Conservation (phyloP, 2,329 filamentous ascomycete genomes). For the Xylogone sp. region DNA sequence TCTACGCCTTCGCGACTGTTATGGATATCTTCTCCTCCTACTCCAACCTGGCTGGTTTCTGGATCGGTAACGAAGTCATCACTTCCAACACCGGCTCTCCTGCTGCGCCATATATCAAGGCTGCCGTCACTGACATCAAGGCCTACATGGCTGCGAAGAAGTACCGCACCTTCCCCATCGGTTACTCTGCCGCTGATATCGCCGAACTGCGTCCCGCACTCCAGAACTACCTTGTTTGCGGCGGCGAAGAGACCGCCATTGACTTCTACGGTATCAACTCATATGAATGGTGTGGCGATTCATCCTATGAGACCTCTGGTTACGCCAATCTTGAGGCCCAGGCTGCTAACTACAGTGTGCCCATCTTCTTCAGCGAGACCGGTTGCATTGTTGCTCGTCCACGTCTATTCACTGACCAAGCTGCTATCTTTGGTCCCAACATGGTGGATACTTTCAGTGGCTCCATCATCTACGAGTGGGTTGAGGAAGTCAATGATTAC, state of each 20-base stretch:
- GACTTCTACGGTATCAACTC: constrained; percentile 67
- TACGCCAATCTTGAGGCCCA: constrained; percentile 65
- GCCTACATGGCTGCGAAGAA: constrained; percentile 44
- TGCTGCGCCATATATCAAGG: constrained; percentile 53
- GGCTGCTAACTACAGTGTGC: constrained; percentile 62
- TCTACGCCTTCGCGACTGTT: constrained; percentile 58
- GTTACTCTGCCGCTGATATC: constrained; percentile 63
- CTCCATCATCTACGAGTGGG: constrained; percentile 86
- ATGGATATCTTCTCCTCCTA: constrained; percentile 65
- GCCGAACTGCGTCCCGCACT: constrained; percentile 64
- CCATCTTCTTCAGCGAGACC: constrained; percentile 85
- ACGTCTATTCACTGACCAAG: constrained; percentile 66
- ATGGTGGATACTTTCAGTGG: constrained; percentile 73
- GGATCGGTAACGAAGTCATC: constrained; percentile 54
- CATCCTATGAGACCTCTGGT: constrained; percentile 53
- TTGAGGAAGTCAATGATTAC: constrained; percentile 78
- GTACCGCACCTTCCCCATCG: constrained; percentile 49
- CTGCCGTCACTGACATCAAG: constrained; percentile 53
- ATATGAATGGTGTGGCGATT: constrained; percentile 61
- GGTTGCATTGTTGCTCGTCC: constrained; percentile 68
- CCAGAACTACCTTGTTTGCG: constrained; percentile 71
- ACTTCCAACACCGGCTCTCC: constrained; percentile 44
- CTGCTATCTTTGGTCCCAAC: constrained; percentile 68
- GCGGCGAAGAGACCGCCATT: constrained; percentile 52
- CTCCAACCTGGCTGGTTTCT: constrained; percentile 61